Evolutionary conservation across 2,329 filamentous ascomycete species (phyloP), one percentile per base, ranked within the genome.

Genomic region (Amylocarpus encephaloides): DNA sequence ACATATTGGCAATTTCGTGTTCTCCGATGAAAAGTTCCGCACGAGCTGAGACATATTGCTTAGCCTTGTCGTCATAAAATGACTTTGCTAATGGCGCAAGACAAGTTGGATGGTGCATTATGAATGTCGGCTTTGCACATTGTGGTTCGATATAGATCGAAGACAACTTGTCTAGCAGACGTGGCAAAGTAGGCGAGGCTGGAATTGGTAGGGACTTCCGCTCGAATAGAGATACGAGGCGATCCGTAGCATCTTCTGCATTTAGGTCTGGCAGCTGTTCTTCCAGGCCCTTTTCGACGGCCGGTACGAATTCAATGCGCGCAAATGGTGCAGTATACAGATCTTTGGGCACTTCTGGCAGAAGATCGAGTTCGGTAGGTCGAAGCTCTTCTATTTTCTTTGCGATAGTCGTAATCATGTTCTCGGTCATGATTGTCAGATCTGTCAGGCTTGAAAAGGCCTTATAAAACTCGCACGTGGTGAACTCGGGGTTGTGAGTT

Each of bases 401-500:
- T 9, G 79, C 77, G 13, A 91, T 72, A 15, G 77, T 74, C 32
- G 66, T 71, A 30, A 96, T 69, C 43, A 97, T 69, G 12, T 76
- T 71, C 66, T 93, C 86, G 1, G 92, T 97, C 65, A 83, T 80
- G 16, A 68, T 65, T 63, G 95, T 90, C 45, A 97, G 72, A 38
- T 87, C 80, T 33, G 82, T 72, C 0, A 96, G 76, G 56, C 85
- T 86, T 53, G 85, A 82, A 62, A 91, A 94, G 2, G 91, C 85
- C 54, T 86, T 84, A 70, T 98, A 98, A 70, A 95, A 97, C 70
- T 98, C 93, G 73, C 92, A 97, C 53, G 88, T 97, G 40, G 88
- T 93, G 70, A 97, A 98, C 66, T 98, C 93, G 0, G 93, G 92
- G 64, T 98, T 98, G 67, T 98, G 93, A 0, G 89, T 95, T 29